Conservation (phyloP, 1,284 basidiomycete genomes). For the Leccinum insolens region DNA sequence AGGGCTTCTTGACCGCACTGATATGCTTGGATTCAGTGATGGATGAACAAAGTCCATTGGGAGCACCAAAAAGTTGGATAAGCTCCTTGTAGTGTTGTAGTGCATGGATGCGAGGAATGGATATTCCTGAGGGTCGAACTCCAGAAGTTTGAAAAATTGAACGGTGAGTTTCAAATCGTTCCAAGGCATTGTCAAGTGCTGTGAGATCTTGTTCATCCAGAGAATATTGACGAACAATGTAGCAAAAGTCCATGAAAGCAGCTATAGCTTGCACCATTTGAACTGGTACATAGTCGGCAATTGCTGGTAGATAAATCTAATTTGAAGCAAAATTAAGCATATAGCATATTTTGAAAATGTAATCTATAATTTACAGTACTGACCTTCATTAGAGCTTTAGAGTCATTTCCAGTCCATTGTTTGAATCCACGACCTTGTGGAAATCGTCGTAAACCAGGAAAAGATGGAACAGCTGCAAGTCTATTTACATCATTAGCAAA, state of each 20-base stretch:
- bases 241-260: conserved; percentile 17
- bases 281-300: conserved; percentile 16
- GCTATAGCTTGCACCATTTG: conserved; percentile 13
- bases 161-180: not conserved
- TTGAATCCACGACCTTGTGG: not conserved
- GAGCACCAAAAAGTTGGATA: not conserved
- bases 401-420: not conserved
- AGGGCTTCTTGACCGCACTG: not conserved
- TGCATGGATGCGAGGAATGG: not conserved
- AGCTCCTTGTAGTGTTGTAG: not conserved
- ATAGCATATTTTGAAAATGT: not conserved
- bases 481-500: not conserved
- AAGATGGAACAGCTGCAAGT: not conserved
- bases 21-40: not conserved
- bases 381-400: too few relatives aligned
- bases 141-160: not conserved
- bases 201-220: not conserved
- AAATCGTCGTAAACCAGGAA: not conserved
- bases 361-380: not conserved
- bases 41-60: not conserved
- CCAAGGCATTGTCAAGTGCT: not conserved
- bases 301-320: conserved; percentile 7
- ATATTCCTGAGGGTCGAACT: not conserved
- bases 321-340: too few relatives aligned
- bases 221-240: not conserved